Base-by-base conservation (phyloP, 1,139 yeast genomes). In the Taiozyma onychis region DNA sequence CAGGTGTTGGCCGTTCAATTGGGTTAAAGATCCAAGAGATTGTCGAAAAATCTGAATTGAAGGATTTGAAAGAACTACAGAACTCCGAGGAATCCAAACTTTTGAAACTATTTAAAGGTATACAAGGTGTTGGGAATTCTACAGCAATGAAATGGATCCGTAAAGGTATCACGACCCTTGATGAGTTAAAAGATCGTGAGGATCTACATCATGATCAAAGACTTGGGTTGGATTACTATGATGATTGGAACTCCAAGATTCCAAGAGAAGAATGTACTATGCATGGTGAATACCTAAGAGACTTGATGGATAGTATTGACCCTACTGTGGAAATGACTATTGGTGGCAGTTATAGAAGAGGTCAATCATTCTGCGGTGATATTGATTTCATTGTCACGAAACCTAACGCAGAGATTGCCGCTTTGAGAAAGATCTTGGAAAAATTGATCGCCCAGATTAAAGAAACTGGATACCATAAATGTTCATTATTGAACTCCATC, bases 281-380 rank as follows among this genome's bases (percentile, higher is more conserved):
- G 41, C 85, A 81, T 61, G 68, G 61, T 45, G 64, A 68, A 11
- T 59, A 64, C 16, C 69, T 82, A 6, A 55, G 58, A n/a, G 48
- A 59, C 3, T 64, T 66, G 24, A 62, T 73, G 13, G 48, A 55
- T 7, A 53, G 59, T 14, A 57, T 80, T n/a, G 81, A 78, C 50
- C 63, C 73, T 0, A 55, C 58, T 0, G 65, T 73, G 24, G 62
- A 66, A 42, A 64, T 73, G 7, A 67, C 71, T 22, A 66, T 77
- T 39, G 77, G 77, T 73, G 88, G 88, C 1, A 79, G 85, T 28
- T 83, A 75, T 59, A 66, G 79, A 37, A 71, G 88, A 26, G 85
- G 82, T 1, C 63, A 68, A 11, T 52, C 57, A 1, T 62, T 58
- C 5, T 77, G 81, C 55, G 86, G 86, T 6, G 88, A 83, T 59